Evolutionary conservation across 169 alveolate species (phyloP).

Genomic region (Cystoisospora suis): DNA sequence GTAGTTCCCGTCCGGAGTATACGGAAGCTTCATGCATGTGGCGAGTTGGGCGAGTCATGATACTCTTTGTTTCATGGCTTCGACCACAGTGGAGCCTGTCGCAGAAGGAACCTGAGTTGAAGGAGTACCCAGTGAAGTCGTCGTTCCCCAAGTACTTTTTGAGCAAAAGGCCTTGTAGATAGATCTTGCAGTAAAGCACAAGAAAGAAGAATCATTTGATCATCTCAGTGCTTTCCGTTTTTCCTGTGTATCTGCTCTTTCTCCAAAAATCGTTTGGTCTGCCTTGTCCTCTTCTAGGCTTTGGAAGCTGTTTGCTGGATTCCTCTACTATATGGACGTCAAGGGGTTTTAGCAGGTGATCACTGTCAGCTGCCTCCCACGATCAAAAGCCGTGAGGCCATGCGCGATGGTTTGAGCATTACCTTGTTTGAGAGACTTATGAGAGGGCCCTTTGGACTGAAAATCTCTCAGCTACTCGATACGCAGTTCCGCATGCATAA

Average conservation of each 20-base stretch:
- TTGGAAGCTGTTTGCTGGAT: conserved; percentile 65
- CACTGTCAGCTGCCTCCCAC: conserved; percentile 61
- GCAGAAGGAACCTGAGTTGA: too few species aligned
- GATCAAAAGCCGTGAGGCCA: conserved; percentile 44
- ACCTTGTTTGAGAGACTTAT: conserved; percentile 53
- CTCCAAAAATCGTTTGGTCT: background rate
- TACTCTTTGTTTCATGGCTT: too few species aligned
- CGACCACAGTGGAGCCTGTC: too few species aligned
- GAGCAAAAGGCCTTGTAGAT: too few species aligned
- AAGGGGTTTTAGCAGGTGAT: conserved; percentile 58
- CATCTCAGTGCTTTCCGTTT: too few species aligned
- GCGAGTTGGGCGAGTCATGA: too few species aligned
- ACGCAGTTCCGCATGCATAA: conserved; percentile 55
- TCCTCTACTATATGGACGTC: conserved; percentile 48
- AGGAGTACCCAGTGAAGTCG: too few species aligned
- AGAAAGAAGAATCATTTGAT: too few species aligned
- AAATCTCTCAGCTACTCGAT: conserved; percentile 29
- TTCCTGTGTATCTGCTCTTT: background rate
- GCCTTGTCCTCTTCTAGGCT: conserved; percentile 34
- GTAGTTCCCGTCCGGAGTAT: too few species aligned
- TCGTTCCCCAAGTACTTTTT: too few species aligned
- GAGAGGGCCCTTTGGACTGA: background rate
- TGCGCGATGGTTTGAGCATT: conserved; percentile 29
- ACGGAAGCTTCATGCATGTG: too few species aligned
- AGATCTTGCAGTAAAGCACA: too few species aligned